These are phyloP conservation scores for Rubia peregrina DNA, from an alignment of 305 asterid species.

Conservation along the genomic window DNA sequence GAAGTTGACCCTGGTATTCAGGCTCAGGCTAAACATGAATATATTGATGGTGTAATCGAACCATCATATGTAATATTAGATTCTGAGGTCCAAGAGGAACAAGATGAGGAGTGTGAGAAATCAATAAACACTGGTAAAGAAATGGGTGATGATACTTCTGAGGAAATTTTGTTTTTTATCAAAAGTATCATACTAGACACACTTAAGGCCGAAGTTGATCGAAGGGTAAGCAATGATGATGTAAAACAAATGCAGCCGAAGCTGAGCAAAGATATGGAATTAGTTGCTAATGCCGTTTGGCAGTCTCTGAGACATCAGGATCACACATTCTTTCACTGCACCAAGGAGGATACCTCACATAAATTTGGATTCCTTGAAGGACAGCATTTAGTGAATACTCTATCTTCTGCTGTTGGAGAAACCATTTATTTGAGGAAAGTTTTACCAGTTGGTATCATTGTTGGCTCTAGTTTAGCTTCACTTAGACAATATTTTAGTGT, in stretches of 20 bases:
- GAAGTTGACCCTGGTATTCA: constrained; percentile 22
- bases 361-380: constrained; percentile 48
- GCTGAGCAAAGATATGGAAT: constrained; percentile 63
- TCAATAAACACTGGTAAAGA: constrained; percentile 21
- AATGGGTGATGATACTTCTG: constrained; percentile 23
- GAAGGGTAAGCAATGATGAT: constrained; percentile 48
- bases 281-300: constrained; percentile 62
- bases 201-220: constrained; percentile 59
- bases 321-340: constrained; percentile 16
- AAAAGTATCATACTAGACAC: constrained; percentile 51
- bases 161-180: constrained; percentile 32
- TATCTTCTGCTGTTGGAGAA: constrained; percentile 61
- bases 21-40: constrained; percentile 20
- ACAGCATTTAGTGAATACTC: constrained; percentile 44
- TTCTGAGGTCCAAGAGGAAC: constrained; percentile 34
- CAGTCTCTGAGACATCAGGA: constrained; percentile 40
- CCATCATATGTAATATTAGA: constrained; percentile 62
- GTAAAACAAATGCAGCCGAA: constrained; percentile 52
- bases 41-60: constrained; percentile 42
- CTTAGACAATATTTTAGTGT: constrained; percentile 59
- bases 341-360: constrained; percentile 27
- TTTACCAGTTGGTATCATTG: constrained; percentile 78
- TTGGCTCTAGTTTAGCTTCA: constrained; percentile 79
- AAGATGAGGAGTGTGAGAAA: constrained; percentile 30
- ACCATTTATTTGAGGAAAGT: constrained; percentile 55